Conservation (phyloP, 1,284 basidiomycete species). For the Cryptococcus amylolentus region DNA sequence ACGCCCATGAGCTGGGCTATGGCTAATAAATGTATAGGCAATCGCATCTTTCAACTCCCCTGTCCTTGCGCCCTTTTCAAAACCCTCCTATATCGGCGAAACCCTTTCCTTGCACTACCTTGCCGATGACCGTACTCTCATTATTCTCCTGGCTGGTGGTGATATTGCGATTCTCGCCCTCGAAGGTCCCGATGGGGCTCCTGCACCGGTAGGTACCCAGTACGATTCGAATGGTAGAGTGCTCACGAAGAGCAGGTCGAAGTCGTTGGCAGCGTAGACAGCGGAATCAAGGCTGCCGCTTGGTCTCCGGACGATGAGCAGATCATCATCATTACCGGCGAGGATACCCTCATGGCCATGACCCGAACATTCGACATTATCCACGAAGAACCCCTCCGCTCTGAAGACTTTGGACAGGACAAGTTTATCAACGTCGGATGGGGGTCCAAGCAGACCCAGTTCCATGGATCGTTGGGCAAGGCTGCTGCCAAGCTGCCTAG, state of each 20-base stretch:
- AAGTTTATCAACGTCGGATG: constrained; percentile 93
- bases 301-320: constrained; percentile 92
- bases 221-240: background rate
- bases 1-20: background rate
- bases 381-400: constrained; percentile 69
- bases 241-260: constrained; percentile 53
- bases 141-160: constrained; percentile 65
- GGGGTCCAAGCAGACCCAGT: constrained; percentile 96
- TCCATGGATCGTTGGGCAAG: constrained; percentile 94
- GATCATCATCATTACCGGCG: constrained; percentile 75
- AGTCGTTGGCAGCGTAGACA: constrained; percentile 79
- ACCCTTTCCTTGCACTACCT: constrained; percentile 64
- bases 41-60: constrained; percentile 34
- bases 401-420: constrained; percentile 81
- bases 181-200: constrained; percentile 53
- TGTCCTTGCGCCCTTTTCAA: constrained; percentile 31
- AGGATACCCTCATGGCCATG: constrained; percentile 81
- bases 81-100: constrained; percentile 47
- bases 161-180: constrained; percentile 69
- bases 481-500: constrained; percentile 59
- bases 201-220: background rate
- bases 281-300: constrained; percentile 72
- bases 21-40: constrained; percentile 12
- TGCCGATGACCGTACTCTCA: constrained; percentile 62
- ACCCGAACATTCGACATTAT: constrained; percentile 84